Percentiles rank a stretch among this genome's conserved stretches.
Conservation (phyloP, 495 filamentous ascomycete species). For the Cercophora samala region DNA sequence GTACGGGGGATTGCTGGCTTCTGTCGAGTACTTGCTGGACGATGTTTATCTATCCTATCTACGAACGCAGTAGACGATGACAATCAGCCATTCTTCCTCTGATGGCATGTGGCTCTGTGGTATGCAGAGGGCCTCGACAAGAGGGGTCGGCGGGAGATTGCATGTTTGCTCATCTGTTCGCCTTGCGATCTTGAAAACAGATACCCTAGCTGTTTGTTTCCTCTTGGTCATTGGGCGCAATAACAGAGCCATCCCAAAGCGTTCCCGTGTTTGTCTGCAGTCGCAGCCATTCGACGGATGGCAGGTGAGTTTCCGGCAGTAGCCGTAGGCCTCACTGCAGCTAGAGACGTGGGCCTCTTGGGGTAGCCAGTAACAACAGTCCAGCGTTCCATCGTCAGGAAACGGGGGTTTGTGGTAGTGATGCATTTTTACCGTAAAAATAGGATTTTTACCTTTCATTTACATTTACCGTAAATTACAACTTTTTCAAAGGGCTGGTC, state of each 20-base stretch:
- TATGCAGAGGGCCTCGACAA: background rate
- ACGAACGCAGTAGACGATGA: too few species aligned
- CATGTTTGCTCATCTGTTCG: background rate
- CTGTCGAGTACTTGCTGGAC: too few species aligned
- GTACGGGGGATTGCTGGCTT: too few species aligned
- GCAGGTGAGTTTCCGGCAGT: background rate
- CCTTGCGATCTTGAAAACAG: background rate
- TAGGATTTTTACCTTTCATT: too few species aligned
- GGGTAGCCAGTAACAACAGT: too few species aligned
- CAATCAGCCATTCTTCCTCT: too few species aligned
- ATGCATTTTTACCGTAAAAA: too few species aligned
- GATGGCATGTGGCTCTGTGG: background rate
- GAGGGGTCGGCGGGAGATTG: background rate
- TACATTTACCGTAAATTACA: too few species aligned
- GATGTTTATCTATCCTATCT: too few species aligned
- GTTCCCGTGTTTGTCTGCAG: background rate
- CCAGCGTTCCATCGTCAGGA: too few species aligned
- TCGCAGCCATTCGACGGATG: background rate
- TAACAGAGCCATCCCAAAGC: background rate
- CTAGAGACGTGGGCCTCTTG: background rate
- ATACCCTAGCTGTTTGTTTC: background rate
- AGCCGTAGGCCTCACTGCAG: background rate
- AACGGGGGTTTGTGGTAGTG: too few species aligned
- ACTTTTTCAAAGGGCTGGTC: too few species aligned
- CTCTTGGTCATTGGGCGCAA: background rate